These are phyloP conservation scores for Apium graveolens DNA, from an alignment of 129 eudicot species.

Conservation along the genomic window DNA sequence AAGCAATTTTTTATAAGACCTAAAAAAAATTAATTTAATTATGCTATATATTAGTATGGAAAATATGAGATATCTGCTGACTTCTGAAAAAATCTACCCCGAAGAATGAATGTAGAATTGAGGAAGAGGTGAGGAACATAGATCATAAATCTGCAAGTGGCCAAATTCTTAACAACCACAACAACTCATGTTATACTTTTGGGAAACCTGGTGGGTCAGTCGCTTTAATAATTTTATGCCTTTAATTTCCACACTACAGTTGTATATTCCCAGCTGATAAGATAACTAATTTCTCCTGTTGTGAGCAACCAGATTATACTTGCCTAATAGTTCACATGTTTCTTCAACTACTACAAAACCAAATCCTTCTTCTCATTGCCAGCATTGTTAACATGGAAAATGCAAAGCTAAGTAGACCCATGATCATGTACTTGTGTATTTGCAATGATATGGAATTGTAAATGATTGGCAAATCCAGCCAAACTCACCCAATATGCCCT, in stretches of 20 bases:
- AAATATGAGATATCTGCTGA: background rate
- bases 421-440: background rate
- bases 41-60: background rate
- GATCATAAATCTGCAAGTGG: background rate
- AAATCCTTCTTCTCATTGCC: background rate
- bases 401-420: background rate
- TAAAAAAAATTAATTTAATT: too few species aligned
- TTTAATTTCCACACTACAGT: background rate
- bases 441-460: background rate
- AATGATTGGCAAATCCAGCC: background rate
- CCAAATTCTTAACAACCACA: background rate
- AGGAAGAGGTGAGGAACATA: background rate
- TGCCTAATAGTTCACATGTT: background rate
- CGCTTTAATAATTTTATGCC: background rate
- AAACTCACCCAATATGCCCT: background rate
- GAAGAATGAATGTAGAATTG: background rate
- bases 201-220: background rate
- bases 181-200: background rate
- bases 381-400: background rate
- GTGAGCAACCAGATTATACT: background rate
- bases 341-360: background rate
- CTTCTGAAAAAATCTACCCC: background rate
- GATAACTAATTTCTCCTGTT: conserved; percentile 5
- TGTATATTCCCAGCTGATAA: background rate
- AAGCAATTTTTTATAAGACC: too few species aligned